These are phyloP conservation scores for Alternaria burnsii DNA, from an alignment of 2,329 filamentous ascomycete genomes.

Conservation along the genomic window DNA sequence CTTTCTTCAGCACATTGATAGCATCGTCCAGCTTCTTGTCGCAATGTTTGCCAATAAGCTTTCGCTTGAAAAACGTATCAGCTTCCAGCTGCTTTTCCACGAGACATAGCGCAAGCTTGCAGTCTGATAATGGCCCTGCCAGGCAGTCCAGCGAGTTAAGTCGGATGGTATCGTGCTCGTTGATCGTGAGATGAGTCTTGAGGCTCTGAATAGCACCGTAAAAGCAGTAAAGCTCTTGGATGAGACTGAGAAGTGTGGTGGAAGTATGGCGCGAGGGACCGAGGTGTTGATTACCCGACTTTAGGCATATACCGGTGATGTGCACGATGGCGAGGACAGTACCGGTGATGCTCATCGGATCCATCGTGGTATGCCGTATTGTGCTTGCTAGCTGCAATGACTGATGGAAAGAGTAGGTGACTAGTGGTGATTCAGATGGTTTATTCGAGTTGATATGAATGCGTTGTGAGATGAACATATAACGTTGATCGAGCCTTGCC, in stretches of 20 bases:
- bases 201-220: neutral
- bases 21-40: neutral
- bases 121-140: neutral
- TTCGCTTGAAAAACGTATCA: neutral
- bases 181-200: neutral
- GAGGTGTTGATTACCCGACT: neutral
- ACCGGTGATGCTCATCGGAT: neutral
- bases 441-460: neutral
- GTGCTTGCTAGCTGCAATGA: neutral
- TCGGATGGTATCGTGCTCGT: neutral
- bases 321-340: neutral
- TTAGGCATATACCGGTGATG: neutral
- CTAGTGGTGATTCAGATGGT: neutral
- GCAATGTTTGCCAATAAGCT: neutral
- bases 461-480: neutral
- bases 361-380: neutral
- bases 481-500: neutral
- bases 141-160: neutral
- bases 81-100: neutral
- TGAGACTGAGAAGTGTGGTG: neutral
- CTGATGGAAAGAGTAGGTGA: neutral
- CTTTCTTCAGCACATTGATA: neutral
- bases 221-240: neutral
- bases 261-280: neutral
- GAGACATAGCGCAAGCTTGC: neutral